Evolutionary conservation across 495 filamentous ascomycete species (phyloP), one percentile per base, ranked within the genome.

Genomic region (Penicillium flavigenum): DNA sequence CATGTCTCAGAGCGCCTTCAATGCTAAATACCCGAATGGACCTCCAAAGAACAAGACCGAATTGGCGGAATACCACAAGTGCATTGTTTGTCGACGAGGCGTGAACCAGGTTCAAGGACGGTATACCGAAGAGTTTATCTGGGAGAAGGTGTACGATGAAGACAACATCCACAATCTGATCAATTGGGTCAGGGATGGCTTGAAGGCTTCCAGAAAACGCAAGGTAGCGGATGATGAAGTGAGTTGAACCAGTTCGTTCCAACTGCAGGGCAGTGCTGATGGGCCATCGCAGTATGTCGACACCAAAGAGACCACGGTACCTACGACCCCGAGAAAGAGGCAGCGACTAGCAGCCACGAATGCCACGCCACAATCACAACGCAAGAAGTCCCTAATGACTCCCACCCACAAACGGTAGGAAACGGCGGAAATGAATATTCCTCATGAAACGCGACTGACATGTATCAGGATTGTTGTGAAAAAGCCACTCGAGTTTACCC

Each of bases 401-500:
- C 92, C 89, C 12, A 86, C 83, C 6, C 84, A 89, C 60, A 89
- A 85, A 62, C 79, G 87, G 76, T 82, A 76, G 57, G 52, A 46
- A 11, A 51, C 17, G 7, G 2, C 32, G 31, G n/a, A 17, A 17
- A 9, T 8, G 32, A 26, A 17, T 17, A 2, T 5, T 16, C 8
- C 8, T 32, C 6, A 47, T 27, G 5, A 17, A 39, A 12, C 11
- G 16, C 2, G 9, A 42, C 46, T 56, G 24, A 47, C 44, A 51
- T 22, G 20, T 32, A 54, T 60, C 59, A 86, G 84, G 51, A 86
- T 97, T 48, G 72, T 90, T 16, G 78, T 96, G 48, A 98, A 96
- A 69, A 96, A 91, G 59, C 87, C 91, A 5, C 83, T 98, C 39
- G 92, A 97, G 69, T 97, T 97, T 69, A 98, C 94, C 0, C 94